These are phyloP conservation scores for Ceratocystis variospora DNA, from an alignment of 2,329 filamentous ascomycete species.

Conservation along the genomic window DNA sequence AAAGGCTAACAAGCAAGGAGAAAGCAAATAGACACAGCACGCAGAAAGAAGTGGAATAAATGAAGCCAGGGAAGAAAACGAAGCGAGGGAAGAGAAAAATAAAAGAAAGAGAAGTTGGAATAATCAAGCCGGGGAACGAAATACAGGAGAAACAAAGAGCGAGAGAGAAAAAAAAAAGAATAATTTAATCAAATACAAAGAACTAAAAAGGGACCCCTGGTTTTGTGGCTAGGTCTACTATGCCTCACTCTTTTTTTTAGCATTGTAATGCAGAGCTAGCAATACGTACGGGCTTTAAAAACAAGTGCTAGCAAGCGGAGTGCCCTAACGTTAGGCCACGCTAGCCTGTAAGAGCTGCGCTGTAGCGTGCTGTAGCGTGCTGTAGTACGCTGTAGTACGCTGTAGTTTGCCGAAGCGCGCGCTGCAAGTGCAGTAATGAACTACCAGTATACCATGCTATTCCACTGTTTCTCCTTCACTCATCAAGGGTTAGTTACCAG, in stretches of 20 bases:
- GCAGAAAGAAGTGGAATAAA: not conserved
- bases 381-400: not conserved
- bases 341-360: too few species aligned
- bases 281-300: not conserved
- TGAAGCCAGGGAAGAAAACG: slow-evolving; percentile 17
- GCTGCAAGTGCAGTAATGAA: too few species aligned
- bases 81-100: slow-evolving; percentile 13
- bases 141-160: not conserved
- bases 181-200: not conserved
- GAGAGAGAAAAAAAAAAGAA: slow-evolving; percentile 6
- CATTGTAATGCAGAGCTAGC: not conserved
- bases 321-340: too few species aligned
- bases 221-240: not conserved
- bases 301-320: not conserved
- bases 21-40: slow-evolving; percentile 1
- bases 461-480: not conserved
- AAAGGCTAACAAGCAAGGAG: not conserved
- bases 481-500: not conserved
- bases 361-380: too few species aligned
- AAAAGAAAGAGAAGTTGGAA: slow-evolving; percentile 12
- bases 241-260: slow-evolving; percentile 3
- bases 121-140: not conserved
- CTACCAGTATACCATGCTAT: not conserved
- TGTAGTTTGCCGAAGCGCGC: not conserved
- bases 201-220: not conserved